A percentile compares a stretch with the other conserved stretches of the same genome.
Evolutionary conservation across 306 rosid genomes (phyloP).

Genomic region (Inga laurina): DNA sequence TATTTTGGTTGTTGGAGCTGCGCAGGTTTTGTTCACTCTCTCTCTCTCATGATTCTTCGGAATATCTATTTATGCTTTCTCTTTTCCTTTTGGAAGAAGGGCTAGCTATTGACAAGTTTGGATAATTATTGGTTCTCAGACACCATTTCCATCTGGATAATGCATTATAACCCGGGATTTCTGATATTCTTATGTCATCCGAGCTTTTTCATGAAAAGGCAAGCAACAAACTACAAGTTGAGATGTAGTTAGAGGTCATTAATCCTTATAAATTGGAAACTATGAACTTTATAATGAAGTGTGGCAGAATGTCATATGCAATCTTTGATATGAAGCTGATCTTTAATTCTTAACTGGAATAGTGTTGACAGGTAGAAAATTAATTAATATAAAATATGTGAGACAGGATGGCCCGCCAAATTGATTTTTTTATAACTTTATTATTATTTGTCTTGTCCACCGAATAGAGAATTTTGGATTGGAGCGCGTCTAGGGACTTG

Average conservation of each 20-base stretch:
- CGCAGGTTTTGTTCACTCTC: conserved; percentile 52
- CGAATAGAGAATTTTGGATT: not conserved
- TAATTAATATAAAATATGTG: not conserved
- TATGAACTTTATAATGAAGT: not conserved
- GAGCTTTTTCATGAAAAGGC: conserved; percentile 4
- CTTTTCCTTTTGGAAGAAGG: not conserved
- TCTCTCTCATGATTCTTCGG: not conserved
- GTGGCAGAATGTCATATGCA: not conserved
- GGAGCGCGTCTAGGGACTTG: not conserved
- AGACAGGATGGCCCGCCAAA: not conserved
- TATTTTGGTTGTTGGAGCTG: conserved; percentile 66
- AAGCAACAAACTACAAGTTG: not conserved
- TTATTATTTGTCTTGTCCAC: not conserved
- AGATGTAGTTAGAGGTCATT: not conserved
- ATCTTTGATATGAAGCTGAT: not conserved
- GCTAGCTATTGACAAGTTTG: conserved; percentile 9
- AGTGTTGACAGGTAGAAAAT: conserved; percentile 19
- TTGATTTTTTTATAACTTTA: conserved; percentile 19
- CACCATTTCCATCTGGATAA: not conserved
- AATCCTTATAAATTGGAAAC: not conserved
- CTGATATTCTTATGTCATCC: not conserved
- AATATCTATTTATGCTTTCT: not conserved
- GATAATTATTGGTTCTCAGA: not conserved
- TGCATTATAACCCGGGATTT: not conserved
- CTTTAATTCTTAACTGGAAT: conserved; percentile 5